Evolutionary conservation across 495 filamentous ascomycete genomes (phyloP), one percentile per base, ranked within the genome.

Genomic region (Podospora anserina): DNA sequence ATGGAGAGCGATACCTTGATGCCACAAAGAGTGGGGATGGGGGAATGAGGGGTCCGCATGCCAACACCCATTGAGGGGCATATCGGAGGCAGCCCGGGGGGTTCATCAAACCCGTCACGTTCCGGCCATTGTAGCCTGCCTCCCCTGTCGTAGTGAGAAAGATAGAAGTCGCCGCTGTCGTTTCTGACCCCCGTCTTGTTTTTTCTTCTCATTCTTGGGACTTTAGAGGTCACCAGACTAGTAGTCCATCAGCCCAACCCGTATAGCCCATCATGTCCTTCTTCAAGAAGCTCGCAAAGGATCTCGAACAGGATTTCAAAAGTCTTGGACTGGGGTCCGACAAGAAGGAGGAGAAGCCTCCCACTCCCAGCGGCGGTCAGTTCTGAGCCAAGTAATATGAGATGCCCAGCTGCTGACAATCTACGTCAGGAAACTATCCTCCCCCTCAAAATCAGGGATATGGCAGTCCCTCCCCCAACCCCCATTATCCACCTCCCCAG

Each of bases 241-340:
- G 34, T 11, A 39, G 34, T 9, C 18, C 13, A 57, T 7, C 60
- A 16, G 20, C 57, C 16, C 16, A 49, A 11, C 20, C 30, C 30
- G 30, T 32, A 18, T 5, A 34, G n/a, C 64, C n/a, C 11, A 59
- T 30, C 58, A 78, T 78, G 76, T 73, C 74, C 3, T 78, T 76
- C 58, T 71, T 76, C 68, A 78, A 76, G 66, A 75, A 76, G 49
- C 67, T 76, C 18, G 63, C 66, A 44, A 71, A 74, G 34, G 72
- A 69, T n/a, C 62, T 74, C 18, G 66, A 54, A 27, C 64, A 67
- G 15, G 72, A 76, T n/a, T 62, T 75, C 7, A 67, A 61, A 34
- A 55, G 57, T 16, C 34, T 75, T 32, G 71, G 69, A 54, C 56
- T 75, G 64, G 73, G 66, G n/a, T 56, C 67, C 26, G 66, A 72